A percentile compares a stretch with the other conserved stretches of the same genome.
These are phyloP conservation scores for Tuber indicum DNA, from an alignment of 495 filamentous ascomycete genomes.

Conservation along the genomic window DNA sequence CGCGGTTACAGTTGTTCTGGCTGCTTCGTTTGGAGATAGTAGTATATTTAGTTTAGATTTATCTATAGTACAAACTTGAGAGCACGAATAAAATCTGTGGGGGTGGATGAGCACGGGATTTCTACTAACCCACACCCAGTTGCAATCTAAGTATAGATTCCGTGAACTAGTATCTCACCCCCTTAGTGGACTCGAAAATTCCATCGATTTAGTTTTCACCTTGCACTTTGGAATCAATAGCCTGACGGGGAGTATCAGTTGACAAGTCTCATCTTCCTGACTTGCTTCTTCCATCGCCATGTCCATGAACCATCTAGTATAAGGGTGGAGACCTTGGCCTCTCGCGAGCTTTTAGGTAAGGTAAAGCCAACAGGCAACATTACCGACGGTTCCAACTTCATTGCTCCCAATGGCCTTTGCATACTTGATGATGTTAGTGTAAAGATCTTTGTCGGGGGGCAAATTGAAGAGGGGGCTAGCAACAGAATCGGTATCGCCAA, in stretches of 20 bases:
- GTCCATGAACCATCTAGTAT: conserved; percentile 66
- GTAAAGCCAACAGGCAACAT: conserved; percentile 70
- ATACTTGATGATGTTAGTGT: conserved; percentile 59
- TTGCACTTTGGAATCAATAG: conserved; percentile 15
- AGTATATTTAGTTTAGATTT: too few relatives aligned
- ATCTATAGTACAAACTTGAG: too few relatives aligned
- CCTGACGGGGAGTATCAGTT: conserved; percentile 51
- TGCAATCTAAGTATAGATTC: too few relatives aligned
- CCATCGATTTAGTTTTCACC: background rate
- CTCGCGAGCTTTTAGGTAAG: conserved; percentile 58
- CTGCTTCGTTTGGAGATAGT: too few relatives aligned
- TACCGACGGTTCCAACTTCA: conserved; percentile 78
- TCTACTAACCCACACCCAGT: too few relatives aligned
- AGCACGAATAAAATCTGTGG: too few relatives aligned
- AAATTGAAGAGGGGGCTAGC: conserved; percentile 63
- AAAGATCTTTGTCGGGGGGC: conserved; percentile 59
- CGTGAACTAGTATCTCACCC: too few relatives aligned
- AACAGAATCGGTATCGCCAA: conserved; percentile 65
- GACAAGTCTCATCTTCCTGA: conserved; percentile 52
- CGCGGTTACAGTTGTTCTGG: too few relatives aligned
- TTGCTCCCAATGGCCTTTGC: conserved; percentile 64
- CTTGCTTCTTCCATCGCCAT: conserved; percentile 65
- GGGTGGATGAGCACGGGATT: too few relatives aligned
- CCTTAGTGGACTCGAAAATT: background rate
- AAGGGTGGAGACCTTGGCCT: conserved; percentile 48